Base-by-base conservation (phyloP, 78 protist genomes). In the Pigoraptor vietnamica region DNA sequence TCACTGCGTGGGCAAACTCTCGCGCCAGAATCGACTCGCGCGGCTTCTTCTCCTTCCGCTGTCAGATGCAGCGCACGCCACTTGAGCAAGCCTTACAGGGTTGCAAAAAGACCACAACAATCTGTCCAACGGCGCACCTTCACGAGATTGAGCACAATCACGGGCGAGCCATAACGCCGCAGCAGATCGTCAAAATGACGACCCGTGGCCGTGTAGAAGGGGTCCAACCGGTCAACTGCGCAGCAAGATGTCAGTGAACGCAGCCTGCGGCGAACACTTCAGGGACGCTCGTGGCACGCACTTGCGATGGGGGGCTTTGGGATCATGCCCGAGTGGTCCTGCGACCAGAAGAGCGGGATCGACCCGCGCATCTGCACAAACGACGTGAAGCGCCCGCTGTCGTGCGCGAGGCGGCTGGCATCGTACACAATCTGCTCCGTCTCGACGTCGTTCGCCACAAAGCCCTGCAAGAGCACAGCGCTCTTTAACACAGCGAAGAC, bases 361-460 rank as follows among this genome's bases (percentile, higher is more conserved):
- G 99, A 96, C 2, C 99, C 99, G 32, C 99, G 94, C 29, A 94
- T 87, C 91, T 96, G 97, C 25, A 96, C 97, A 32, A 56, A 93
- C 1, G 96, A 40, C 14, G 95, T 86, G 84, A 39, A 56, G n/a
- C 79, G 0, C 39, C 88, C 92, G 2, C 67, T 25, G 91, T 55
- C 84, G 25, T 23, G 86, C 37, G 29, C 10, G 33, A 87, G 29
- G 33, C 40, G 19, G 2, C 38, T 29, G 35, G 89, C 91, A 19
- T 95, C 94, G 82, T 25, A 23, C 37, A 98, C 91, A 21, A 99
- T 97, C 94, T 98, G 99, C 95, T 99, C 99, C 6, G 95, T 93
- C 95, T 99, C 99, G 1, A 98, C 98, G 83, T 98, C 97, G 39
- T 99, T 99, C 9, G 99, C 99, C n/a, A 97, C 99, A 35, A 94